Conservation (phyloP, 331 rosid genomes). For the Acacia concinna region DNA sequence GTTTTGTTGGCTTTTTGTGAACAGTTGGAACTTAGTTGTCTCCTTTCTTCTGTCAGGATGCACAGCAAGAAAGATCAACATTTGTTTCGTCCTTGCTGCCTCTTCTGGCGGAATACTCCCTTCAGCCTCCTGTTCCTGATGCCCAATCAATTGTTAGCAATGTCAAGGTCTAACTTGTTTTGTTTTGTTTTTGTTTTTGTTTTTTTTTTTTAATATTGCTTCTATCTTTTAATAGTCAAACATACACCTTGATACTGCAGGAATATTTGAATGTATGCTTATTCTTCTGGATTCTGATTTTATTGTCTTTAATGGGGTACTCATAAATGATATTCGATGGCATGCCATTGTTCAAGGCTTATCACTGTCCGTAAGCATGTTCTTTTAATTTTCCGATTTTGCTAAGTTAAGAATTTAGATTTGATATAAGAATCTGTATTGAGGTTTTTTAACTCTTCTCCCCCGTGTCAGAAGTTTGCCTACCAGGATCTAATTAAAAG, state of each 20-base stretch:
- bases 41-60: constrained; percentile 62
- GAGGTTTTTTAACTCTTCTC: neutral
- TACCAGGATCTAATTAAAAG: neutral
- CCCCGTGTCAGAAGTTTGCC: neutral
- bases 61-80: constrained; percentile 90
- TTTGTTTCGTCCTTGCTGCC: constrained; percentile 89
- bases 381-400: neutral
- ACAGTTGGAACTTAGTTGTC: constrained; percentile 18
- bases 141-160: constrained; percentile 94
- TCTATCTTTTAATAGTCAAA: constrained; percentile 5
- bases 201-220: constrained; percentile 20
- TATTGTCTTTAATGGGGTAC: neutral
- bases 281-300: neutral
- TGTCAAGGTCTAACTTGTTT: constrained; percentile 68
- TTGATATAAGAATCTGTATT: neutral
- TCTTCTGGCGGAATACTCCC: constrained; percentile 86
- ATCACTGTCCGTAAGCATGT: neutral
- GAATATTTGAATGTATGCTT: neutral
- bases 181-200: constrained; percentile 22
- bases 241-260: neutral
- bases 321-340: neutral
- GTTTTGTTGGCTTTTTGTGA: constrained; percentile 11
- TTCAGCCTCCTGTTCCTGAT: constrained; percentile 81
- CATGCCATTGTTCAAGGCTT: neutral
- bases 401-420: neutral